A percentile compares a stretch with the other conserved stretches of the same genome.
Conservation (phyloP, 352 stramenopile genomes). For the Phytophthora cajani region DNA sequence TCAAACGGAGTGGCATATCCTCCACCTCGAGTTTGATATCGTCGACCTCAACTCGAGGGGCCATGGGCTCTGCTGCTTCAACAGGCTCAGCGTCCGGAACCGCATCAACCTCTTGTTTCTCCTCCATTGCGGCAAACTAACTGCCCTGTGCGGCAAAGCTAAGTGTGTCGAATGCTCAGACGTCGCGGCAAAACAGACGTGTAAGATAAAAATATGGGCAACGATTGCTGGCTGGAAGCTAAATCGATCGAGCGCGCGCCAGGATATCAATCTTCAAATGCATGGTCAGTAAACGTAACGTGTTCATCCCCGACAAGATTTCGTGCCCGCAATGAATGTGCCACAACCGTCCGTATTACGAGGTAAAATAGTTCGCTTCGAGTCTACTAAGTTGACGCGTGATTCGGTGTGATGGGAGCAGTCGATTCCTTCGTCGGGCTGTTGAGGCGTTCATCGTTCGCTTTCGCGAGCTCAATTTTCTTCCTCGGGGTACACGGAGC, state of each 20-base stretch:
- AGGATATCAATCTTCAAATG: background rate
- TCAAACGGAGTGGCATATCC: background rate
- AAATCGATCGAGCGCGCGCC: constrained; percentile 8
- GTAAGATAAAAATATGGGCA: constrained; percentile 26
- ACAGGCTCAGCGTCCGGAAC: background rate
- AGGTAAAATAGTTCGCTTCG: background rate
- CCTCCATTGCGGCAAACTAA: constrained; percentile 22
- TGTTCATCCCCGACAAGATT: constrained; percentile 6
- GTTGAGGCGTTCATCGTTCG: constrained; percentile 57
- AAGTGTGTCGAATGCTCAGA: constrained; percentile 19
- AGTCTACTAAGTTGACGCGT: constrained; percentile 16
- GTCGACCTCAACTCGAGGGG: constrained; percentile 22
- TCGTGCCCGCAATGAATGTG: too few species aligned
- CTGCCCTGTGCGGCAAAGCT: constrained; percentile 7
- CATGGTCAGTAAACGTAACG: background rate
- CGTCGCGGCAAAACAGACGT: constrained; percentile 21
- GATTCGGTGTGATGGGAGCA: constrained; percentile 4
- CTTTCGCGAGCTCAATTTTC: constrained; percentile 54
- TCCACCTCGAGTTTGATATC: constrained; percentile 35
- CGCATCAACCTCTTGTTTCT: constrained; percentile 6
- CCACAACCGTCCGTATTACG: too few species aligned
- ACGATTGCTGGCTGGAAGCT: constrained; percentile 9
- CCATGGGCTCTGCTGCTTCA: constrained; percentile 20
- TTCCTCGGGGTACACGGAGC: constrained; percentile 61
- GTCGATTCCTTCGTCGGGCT: constrained; percentile 25